Percentiles rank a stretch among this genome's conserved stretches.
Evolutionary conservation across 371 early-diverging fungal genomes (phyloP).

Genomic region (Rhizopus stolonifer): DNA sequence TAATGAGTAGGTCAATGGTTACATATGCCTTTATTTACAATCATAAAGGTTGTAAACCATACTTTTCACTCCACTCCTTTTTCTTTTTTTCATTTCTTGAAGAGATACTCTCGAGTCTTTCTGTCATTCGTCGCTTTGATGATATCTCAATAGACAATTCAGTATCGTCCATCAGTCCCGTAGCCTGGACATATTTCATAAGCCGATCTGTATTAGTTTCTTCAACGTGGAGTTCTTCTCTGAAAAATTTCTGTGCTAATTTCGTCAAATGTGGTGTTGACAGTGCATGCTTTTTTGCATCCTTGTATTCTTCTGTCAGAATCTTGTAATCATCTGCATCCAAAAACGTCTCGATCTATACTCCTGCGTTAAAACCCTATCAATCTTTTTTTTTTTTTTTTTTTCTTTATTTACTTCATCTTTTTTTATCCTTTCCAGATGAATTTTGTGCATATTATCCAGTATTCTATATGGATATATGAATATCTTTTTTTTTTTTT

Average conservation of each 20-base stretch:
- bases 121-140: no score
- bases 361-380: no score
- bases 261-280: slow-evolving; percentile 17
- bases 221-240: slow-evolving; percentile 11
- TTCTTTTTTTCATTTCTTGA: not conserved
- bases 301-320: slow-evolving; percentile 1
- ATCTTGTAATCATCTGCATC: not conserved
- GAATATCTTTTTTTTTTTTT: no score
- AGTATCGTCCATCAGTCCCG: slow-evolving; percentile 13
- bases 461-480: not conserved
- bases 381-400: not conserved
- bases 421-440: not conserved
- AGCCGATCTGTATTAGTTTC: slow-evolving; percentile 8
- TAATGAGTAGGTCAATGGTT: no score
- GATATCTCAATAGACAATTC: not conserved
- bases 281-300: slow-evolving; percentile 10
- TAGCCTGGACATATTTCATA: slow-evolving; percentile 1
- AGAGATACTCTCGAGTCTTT: not conserved
- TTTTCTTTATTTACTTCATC: not conserved
- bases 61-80: not conserved
- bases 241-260: slow-evolving; percentile 10
- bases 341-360: not conserved
- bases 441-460: not conserved
- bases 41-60: no score
- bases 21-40: no score